Percentiles rank a stretch among this genome's conserved stretches.
phyloP scores from a whole-genome alignment of 2,329 filamentous ascomycete species.

The Pyrenochaeta sp. region DNA sequence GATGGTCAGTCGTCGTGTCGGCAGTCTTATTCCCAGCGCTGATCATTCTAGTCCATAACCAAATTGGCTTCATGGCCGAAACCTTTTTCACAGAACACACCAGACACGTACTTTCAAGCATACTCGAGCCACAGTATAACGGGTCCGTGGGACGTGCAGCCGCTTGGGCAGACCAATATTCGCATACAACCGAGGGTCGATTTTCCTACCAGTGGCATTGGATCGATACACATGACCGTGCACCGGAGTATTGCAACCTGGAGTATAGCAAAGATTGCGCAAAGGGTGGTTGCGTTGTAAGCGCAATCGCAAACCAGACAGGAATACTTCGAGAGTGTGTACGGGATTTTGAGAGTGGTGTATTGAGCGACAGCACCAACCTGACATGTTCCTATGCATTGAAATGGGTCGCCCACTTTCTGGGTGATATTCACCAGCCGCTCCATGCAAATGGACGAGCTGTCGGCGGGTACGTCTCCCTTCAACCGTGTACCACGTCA shows the following conservation, averaged over 20 bases:
- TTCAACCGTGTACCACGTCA: too few species aligned
- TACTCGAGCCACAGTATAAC: conserved; percentile 51
- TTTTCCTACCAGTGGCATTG: conserved; percentile 54
- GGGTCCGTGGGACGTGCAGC: conserved; percentile 49
- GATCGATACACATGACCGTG: conserved; percentile 48
- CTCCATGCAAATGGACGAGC: conserved; percentile 50
- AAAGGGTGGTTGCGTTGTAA: conserved; percentile 50
- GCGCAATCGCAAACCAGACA: conserved; percentile 53
- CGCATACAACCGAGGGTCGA: conserved; percentile 48
- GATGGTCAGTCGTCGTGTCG: conserved; percentile 30
- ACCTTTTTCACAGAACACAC: too few species aligned
- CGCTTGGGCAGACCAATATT: conserved; percentile 51
- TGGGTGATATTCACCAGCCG: conserved; percentile 53
- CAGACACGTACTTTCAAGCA: conserved; percentile 40
- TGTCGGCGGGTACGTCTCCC: too few species aligned
- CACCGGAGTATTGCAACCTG: conserved; percentile 43
- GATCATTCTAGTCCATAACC: conserved; percentile 46
- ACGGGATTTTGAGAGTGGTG: conserved; percentile 32
- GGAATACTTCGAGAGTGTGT: conserved; percentile 48
- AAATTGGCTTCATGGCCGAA: conserved; percentile 52
- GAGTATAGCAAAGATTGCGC: conserved; percentile 49
- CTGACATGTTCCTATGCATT: conserved; percentile 51
- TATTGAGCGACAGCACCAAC: conserved; percentile 36
- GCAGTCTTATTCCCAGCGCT: conserved; percentile 1
- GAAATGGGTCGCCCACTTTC: conserved; percentile 52